phyloP scores from a whole-genome alignment of 192 early-diverging fungal species.

The Allomyces macrogynus region DNA sequence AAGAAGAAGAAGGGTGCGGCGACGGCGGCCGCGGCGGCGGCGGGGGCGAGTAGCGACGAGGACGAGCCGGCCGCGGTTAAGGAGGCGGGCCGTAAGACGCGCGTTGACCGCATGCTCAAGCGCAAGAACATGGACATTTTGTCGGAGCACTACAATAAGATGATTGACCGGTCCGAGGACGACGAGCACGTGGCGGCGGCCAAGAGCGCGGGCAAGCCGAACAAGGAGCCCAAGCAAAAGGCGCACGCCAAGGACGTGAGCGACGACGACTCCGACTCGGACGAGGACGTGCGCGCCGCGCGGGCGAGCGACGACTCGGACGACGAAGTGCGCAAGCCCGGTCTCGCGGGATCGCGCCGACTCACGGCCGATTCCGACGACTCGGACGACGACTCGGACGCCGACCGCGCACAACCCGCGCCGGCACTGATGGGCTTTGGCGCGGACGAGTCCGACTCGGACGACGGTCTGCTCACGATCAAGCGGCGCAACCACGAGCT shows the following conservation, averaged over 20 bases:
- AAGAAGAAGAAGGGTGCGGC: slow-evolving; percentile 11
- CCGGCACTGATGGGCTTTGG: neutral
- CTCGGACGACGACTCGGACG: slow-evolving; percentile 9
- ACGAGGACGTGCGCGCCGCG: neutral
- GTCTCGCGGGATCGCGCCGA: neutral
- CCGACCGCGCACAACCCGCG: slow-evolving; percentile 6
- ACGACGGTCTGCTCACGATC: slow-evolving; percentile 60
- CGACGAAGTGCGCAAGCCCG: neutral
- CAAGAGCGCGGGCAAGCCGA: neutral
- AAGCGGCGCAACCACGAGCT: slow-evolving; percentile 66
- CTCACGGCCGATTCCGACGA: no score
- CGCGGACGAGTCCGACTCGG: neutral
- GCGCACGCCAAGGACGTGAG: neutral
- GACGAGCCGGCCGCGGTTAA: slow-evolving; percentile 15
- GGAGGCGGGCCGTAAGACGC: slow-evolving; percentile 36
- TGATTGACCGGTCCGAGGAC: slow-evolving; percentile 33
- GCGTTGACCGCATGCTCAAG: slow-evolving; percentile 79
- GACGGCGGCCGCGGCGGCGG: neutral
- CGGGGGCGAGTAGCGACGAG: slow-evolving; percentile 15
- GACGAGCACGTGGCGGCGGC: neutral
- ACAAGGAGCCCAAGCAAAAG: neutral
- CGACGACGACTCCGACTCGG: neutral
- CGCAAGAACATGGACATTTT: slow-evolving; percentile 79
- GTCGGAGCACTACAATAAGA: slow-evolving; percentile 73
- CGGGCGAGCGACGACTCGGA: neutral